These are phyloP conservation scores for Leccinum cinnamomeum DNA, from an alignment of 1,284 basidiomycete species.

Conservation along the genomic window DNA sequence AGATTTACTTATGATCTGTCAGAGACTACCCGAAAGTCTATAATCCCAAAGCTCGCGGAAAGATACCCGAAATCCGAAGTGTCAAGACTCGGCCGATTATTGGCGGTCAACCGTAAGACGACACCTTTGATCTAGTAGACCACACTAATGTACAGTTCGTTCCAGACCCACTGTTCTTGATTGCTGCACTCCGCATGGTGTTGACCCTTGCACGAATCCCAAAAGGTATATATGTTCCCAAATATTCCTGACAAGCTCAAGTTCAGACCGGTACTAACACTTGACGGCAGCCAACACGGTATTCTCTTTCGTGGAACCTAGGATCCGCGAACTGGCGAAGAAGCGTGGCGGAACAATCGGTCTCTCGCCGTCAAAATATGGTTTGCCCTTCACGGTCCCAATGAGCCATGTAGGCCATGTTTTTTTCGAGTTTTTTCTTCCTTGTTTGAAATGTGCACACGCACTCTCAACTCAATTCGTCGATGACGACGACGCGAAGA, in stretches of 20 bases:
- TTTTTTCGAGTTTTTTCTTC: not conserved
- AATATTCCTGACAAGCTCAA: not conserved
- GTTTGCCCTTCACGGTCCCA: not conserved
- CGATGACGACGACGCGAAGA: no score
- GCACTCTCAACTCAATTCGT: no score
- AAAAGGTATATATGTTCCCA: not conserved
- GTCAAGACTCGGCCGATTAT: slow-evolving; percentile 21
- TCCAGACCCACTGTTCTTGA: not conserved
- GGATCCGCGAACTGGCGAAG: not conserved
- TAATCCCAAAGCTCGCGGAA: slow-evolving; percentile 16
- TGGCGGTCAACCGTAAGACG: slow-evolving; percentile 4
- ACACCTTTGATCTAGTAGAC: not conserved
- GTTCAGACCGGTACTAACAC: not conserved
- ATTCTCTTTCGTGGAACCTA: not conserved
- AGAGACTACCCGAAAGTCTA: slow-evolving; percentile 13
- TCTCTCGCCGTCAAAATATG: no score
- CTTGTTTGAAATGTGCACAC: not conserved
- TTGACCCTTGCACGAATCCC: not conserved
- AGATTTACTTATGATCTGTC: not conserved
- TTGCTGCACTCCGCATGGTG: slow-evolving; percentile 1
- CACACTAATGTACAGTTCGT: not conserved
- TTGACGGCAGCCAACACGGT: not conserved
- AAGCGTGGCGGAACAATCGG: not conserved
- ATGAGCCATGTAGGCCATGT: not conserved
- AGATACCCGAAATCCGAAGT: not conserved